Evolutionary conservation across 2,329 filamentous ascomycete species (phyloP).

Genomic region (Talaromyces funiculosus): DNA sequence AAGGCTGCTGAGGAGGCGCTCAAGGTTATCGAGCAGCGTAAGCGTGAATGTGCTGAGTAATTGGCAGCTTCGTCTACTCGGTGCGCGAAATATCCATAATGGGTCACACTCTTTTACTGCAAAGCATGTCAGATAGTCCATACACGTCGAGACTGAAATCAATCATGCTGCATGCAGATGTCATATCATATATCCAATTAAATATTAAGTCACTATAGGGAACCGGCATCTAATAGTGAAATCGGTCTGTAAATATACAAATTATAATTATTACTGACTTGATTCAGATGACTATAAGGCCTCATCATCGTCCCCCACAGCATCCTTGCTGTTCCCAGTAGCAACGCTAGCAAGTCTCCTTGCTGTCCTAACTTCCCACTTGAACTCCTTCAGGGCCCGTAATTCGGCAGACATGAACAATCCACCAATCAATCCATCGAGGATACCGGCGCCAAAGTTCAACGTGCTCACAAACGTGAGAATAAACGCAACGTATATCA

Average conservation of each 20-base stretch:
- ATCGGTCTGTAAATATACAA: not conserved
- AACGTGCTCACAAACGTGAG: constrained; percentile 76
- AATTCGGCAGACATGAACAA: constrained; percentile 83
- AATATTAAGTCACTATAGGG: not conserved
- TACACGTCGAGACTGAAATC: not conserved
- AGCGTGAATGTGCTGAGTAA: constrained; percentile 64
- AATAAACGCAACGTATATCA: constrained; percentile 71
- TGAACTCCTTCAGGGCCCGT: constrained; percentile 78
- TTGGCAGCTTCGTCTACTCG: not conserved
- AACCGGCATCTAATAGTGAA: not conserved
- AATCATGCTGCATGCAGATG: not conserved
- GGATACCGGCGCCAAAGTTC: constrained; percentile 65
- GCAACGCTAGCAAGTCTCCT: constrained; percentile 27
- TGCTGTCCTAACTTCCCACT: constrained; percentile 81
- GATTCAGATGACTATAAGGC: not conserved
- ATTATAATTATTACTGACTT: not conserved
- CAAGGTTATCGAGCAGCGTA: constrained; percentile 68
- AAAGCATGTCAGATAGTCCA: not conserved
- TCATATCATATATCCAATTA: not conserved
- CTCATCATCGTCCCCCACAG: constrained; percentile 6
- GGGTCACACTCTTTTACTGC: not conserved
- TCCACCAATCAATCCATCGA: constrained; percentile 81
- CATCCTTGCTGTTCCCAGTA: constrained; percentile 1
- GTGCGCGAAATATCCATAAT: not conserved
- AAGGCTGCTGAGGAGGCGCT: constrained; percentile 87